Evolutionary conservation across 805 yeast species (phyloP).

Genomic region (Priceomyces carsonii): DNA sequence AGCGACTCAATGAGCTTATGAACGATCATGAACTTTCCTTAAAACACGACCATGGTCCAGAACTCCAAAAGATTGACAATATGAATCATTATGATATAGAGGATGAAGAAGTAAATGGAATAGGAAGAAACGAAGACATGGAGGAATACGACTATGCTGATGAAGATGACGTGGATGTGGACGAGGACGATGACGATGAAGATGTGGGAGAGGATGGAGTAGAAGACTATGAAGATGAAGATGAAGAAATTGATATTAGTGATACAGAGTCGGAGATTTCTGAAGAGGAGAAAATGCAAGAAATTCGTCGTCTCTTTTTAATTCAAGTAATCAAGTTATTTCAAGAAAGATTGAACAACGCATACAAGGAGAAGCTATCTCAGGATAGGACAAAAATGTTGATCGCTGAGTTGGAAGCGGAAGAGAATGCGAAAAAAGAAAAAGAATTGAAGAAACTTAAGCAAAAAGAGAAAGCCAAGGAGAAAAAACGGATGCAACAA

Average conservation of each 20-base stretch:
- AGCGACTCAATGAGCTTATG: not conserved
- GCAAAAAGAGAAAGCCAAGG: slow-evolving; percentile 69
- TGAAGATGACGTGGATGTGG: slow-evolving; percentile 28
- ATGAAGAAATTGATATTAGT: slow-evolving; percentile 40
- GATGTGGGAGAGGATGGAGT: slow-evolving; percentile 37
- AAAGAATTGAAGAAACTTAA: slow-evolving; percentile 64
- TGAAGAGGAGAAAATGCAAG: slow-evolving; percentile 68
- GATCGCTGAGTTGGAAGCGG: slow-evolving; percentile 69
- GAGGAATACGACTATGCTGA: slow-evolving; percentile 29
- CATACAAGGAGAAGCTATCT: slow-evolving; percentile 79
- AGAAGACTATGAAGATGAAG: slow-evolving; percentile 41
- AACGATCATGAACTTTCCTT: not conserved
- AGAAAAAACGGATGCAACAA: slow-evolving; percentile 64
- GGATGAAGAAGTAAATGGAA: slow-evolving; percentile 6
- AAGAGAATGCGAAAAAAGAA: slow-evolving; percentile 62
- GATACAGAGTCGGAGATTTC: slow-evolving; percentile 37
- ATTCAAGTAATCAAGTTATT: slow-evolving; percentile 77
- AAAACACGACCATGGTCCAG: not conserved
- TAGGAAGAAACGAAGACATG: slow-evolving; percentile 23
- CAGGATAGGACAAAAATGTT: slow-evolving; percentile 66
- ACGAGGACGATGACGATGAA: slow-evolving; percentile 24
- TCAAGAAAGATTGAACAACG: slow-evolving; percentile 68
- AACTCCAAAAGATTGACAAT: not conserved
- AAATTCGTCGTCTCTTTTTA: slow-evolving; percentile 78
- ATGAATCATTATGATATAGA: slow-evolving; percentile 1